These are phyloP conservation scores for Flaveria brownii DNA, from an alignment of 129 eudicot genomes.

Conservation along the genomic window DNA sequence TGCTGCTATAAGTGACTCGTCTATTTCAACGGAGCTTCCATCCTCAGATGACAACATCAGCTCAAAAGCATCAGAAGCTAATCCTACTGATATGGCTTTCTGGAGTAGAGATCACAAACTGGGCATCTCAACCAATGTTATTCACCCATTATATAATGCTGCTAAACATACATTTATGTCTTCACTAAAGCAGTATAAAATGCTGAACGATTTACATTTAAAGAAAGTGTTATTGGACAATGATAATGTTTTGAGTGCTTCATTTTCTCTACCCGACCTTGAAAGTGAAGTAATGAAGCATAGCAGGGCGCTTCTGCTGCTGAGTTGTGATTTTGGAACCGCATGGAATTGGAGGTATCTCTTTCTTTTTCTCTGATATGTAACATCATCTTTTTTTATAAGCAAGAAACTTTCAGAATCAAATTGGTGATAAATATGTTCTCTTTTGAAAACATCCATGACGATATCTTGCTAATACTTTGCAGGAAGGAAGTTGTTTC, in stretches of 20 bases:
- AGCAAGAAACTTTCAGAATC: constrained; percentile 3
- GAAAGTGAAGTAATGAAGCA: constrained; percentile 77
- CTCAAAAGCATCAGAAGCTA: constrained; percentile 18
- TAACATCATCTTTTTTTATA: not conserved
- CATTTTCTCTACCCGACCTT: constrained; percentile 24
- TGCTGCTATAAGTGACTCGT: constrained; percentile 43
- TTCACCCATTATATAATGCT: constrained; percentile 60
- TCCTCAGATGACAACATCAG: constrained; percentile 22
- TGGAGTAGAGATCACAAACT: constrained; percentile 81
- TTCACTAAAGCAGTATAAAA: constrained; percentile 45
- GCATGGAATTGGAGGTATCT: constrained; percentile 88
- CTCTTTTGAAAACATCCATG: not conserved
- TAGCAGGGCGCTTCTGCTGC: constrained; percentile 73
- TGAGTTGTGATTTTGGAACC: constrained; percentile 87
- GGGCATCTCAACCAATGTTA: constrained; percentile 69
- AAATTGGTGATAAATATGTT: not conserved
- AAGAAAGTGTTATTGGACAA: constrained; percentile 28
- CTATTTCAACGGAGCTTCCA: constrained; percentile 25
- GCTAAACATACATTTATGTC: constrained; percentile 63
- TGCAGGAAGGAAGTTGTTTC: constrained; percentile 78
- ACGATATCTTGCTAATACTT: not conserved
- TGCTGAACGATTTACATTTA: constrained; percentile 12
- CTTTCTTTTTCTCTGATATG: constrained; percentile 10
- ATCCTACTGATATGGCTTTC: constrained; percentile 43
- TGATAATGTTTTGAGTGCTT: constrained; percentile 29